Evolutionary conservation across 805 yeast genomes (phyloP), one percentile per base, ranked within the genome.

Genomic region (Hanseniaspora thailandica): DNA sequence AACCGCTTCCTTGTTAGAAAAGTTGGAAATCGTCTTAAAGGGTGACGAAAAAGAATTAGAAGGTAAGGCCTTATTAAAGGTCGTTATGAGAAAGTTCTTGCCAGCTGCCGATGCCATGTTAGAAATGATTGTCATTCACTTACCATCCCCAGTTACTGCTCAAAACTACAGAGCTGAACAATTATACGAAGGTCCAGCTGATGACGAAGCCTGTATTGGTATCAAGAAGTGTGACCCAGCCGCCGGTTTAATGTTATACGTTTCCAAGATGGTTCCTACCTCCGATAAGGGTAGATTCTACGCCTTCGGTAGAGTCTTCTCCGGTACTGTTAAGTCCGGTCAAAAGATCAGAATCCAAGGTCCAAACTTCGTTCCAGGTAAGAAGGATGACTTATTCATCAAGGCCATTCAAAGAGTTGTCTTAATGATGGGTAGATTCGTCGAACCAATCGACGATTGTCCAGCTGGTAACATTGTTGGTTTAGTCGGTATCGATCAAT

Each of bases 381-480:
- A 82, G 82, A 90, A 93, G 84, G 95, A 87, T 57, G 98, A 90
- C 71, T 80, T 90, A 68, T 93, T 90, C 88, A 63, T 90, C 71
- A 90, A 90, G 84, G 85, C 96, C 66, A 78, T 90, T 70, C 98
- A 90, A 82, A 90, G 98, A 83, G 93, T 96, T 68, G 98, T 90
- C 69, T 81, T 90, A 72, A 90, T 90, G 98, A 90, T 90, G 98
- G 98, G 98, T 74, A 86, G 97, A 79, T 75, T 78, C 74, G 94
- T 86, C 69, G 98, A 90, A 82, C 87, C 90, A 71, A 90, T 90
- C 69, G 97, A 90, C 69, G 97, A 90, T 80, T 86, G 95, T 79
- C 97, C 98, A 73, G 97, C 97, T 67, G 98, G 98, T 86, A 90
- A 90, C 96, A 90, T 90, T 84, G 82, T 89, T 71, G 98, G 97